These are phyloP conservation scores for Heimioporus sp. DNA, from an alignment of 768 basidiomycete species.

Conservation along the genomic window DNA sequence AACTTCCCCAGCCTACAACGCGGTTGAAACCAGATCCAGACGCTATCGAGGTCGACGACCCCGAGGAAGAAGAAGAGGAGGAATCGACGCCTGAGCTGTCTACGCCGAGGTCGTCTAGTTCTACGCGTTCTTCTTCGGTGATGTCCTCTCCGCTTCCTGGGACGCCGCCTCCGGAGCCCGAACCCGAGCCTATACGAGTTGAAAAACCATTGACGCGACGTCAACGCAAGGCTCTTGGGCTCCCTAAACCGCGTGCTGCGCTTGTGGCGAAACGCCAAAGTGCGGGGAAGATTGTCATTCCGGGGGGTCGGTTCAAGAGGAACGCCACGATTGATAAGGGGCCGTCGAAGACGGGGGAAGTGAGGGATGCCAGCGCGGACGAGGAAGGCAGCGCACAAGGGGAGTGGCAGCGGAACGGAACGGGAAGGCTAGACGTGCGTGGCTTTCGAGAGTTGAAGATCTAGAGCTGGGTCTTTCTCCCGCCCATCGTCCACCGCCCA, in stretches of 20 bases:
- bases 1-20: slow-evolving; percentile 14
- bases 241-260: slow-evolving; percentile 53
- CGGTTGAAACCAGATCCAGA: slow-evolving; percentile 14
- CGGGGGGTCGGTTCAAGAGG: slow-evolving; percentile 54
- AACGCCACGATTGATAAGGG: slow-evolving; percentile 11
- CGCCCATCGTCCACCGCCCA: not conserved
- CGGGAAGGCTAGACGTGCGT: slow-evolving; percentile 70
- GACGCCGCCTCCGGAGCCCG: slow-evolving; percentile 31
- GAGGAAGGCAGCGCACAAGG: slow-evolving; percentile 34
- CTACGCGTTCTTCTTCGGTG: slow-evolving; percentile 31
- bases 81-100: slow-evolving; percentile 44
- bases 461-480: slow-evolving; percentile 23
- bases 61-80: slow-evolving; percentile 20
- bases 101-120: slow-evolving; percentile 32
- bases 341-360: slow-evolving; percentile 19
- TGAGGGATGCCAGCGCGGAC: slow-evolving; percentile 26
- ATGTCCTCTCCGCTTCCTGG: slow-evolving; percentile 38
- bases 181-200: slow-evolving; percentile 1
- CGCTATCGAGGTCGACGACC: slow-evolving; percentile 26
- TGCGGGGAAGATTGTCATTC: slow-evolving; percentile 60
- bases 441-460: slow-evolving; percentile 80
- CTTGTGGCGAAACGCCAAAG: slow-evolving; percentile 28
- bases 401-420: slow-evolving; percentile 68
- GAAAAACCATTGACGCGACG: slow-evolving; percentile 56
- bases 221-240: slow-evolving; percentile 65